Base-by-base conservation (phyloP, 768 basidiomycete genomes). In the Tricholomella constricta region DNA sequence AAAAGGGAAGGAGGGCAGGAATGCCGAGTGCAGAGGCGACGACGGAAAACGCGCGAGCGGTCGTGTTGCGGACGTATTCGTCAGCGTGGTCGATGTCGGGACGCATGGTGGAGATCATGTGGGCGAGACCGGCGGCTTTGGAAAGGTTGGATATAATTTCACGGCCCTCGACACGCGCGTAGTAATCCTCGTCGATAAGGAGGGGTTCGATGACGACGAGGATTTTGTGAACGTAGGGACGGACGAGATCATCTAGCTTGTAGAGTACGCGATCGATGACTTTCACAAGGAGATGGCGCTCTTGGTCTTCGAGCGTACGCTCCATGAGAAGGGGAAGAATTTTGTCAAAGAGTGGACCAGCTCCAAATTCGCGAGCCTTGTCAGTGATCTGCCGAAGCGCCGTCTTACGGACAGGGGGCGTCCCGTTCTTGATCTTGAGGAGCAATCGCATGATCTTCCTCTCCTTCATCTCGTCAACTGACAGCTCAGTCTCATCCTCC, bases 61-160 rank as follows among this genome's bases (percentile, higher is more conserved):
- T 99, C 38, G 97, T 99, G 70, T 99, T 99, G 54, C 96, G 91
- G 3, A 98, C 96, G 60, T 99, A 98, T 72, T 99, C 97, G 66
- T 99, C 96, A 38, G 97, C 94, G 62, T 98, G 96, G 71, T 99
- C 96, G 57, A 98, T 98, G 78, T 99, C 96, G 3, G 97, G 96
- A 62, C 96, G 89, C 96, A 99, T 98, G 17, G 96, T 99, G 31
- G 97, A 99, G 63, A 99, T 99, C 97, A 99, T 98, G 74, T 99
- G 97, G 2, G 97, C 96, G 22, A 99, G 87, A 72, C 97, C 97
- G 26, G 95, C 96, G 10, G 97, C 97, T 72, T 98, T 99, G 25
- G 97, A 96, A 36, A 98, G 77, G 70, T 98, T 99, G 62, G 93
- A 96, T 61, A 98, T 99, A 68, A 99, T 98, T 77, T 99, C 97